Evolutionary conservation across 2,329 filamentous ascomycete species (phyloP), one percentile per base, ranked within the genome.

Genomic region (Aspergillus uvarum): DNA sequence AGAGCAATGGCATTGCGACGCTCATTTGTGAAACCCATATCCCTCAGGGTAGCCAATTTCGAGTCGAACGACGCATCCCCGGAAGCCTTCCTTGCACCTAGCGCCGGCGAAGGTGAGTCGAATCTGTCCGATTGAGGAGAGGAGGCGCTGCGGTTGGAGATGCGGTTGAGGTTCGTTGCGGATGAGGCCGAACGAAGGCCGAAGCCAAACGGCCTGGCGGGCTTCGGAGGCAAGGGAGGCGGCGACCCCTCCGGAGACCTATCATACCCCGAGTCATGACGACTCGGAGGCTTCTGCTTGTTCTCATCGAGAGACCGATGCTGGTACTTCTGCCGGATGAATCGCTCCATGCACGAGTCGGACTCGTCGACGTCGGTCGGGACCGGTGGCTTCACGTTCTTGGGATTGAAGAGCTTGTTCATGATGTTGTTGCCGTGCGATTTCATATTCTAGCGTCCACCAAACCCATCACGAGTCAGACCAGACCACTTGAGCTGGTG

Each of bases 291-390:
- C 61, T 78, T 77, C 35, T 72, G 79, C 66, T 73, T 77, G 48
- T 74, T 77, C 66, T 79, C 74, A 59, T 80, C 79, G 64, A 85
- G 81, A 14, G 81, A 77, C 59, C 83, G 81, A 68, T 88, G 87
- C 72, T 93, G 87, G 77, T 99, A 99, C 77, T 99, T 99, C 71
- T 94, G 89, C 62, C 94, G 85, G 67, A 99, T 96, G 76, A 94
- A 98, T 62, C 91, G 86, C 77, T 99, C 95, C 89, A 99, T 95
- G 29, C 90, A 92, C 11, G 91, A 89, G 74, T 99, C 94, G 52
- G 90, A 90, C 79, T 98, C 93, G 77, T 99, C 95, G 44, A 87
- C 87, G 72, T 98, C 95, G 68, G 96, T 84, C 0, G 95, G 93
- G 16, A 97, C 88, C 4, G 94, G 86, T 1, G 95, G 88, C 69